Evolutionary conservation across 2,329 filamentous ascomycete species (phyloP), one percentile per base, ranked within the genome.

Genomic region (Colletotrichum sojae): DNA sequence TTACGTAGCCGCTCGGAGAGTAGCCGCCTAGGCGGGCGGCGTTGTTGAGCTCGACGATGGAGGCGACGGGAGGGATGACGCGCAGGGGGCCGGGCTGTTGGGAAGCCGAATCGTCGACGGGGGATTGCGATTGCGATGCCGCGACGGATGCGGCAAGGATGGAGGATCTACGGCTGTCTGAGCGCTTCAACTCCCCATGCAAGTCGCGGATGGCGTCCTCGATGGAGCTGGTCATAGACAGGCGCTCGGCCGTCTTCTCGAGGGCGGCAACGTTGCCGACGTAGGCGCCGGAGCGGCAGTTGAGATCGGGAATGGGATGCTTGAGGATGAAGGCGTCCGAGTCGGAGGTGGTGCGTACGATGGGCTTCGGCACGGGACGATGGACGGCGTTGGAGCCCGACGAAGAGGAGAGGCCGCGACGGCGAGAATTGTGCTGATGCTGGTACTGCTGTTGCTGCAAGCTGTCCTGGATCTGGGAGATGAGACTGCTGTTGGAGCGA

Each of bases 121-220:
- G 73, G 69, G 67, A 73, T 75, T 71, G 56, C 59, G 63, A 73
- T n/a, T 18, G 46, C n/a, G 46, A 49, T 73, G 31, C 64, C 72
- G 51, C 75, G 70, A 84, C 77, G 63, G 82, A 84, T 53, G 84
- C 83, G 20, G 87, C 88, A 52, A 89, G 83, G 57, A 90, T 83
- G 9, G 90, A 92, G 2, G 90, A 91, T 67, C 87, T 85, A 70
- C 88, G 85, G 76, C 90, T 93, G 76, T 92, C 91, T 76, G 85
- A 88, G 73, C 89, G 86, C 80, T 93, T 93, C 76, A 92, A 83
- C 79, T 93, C 90, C 70, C 89, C 84, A 79, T 93, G 90, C 72
- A 94, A 84, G 75, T 91, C 89, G 68, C 91, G 88, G 74, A 94
- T 95, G 73, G 93, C 92, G 82, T 92, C 89, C 74, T 92, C 92